Base-by-base conservation (phyloP, 2,329 filamentous ascomycete genomes). In the Aureobasidium sp. region DNA sequence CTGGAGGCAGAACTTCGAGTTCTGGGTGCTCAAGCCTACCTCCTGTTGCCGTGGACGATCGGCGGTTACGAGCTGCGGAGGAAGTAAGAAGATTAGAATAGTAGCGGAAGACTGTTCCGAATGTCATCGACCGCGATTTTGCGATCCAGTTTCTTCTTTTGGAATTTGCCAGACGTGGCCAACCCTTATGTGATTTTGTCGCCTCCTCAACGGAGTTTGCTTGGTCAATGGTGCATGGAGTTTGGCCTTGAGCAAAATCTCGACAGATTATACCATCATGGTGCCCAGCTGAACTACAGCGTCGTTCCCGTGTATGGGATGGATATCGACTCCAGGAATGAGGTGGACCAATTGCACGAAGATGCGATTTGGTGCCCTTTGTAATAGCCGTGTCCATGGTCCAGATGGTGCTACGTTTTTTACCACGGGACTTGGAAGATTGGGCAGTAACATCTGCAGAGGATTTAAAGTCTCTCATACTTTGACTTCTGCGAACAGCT, bases 1-100 rank as follows among this genome's bases (percentile, higher is more conserved):
- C 67, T 8, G 74, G 68, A 3, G 77, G 73, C 36, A 80, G 54
- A 5, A 80, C 69, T 65, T 81, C 78, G 54, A 81, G 68, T 59
- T 81, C 78, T 1, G 78, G 78, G 62, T 76, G 72, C 37, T 74
- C 72, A 4, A 80, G 66, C 21, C 69, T 72, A 1, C 77, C 78
- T 15, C 75, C 73, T 15, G 72, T 70, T 0, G 75, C 68, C 15
- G 79, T 70, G 0, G 73, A 76, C 44, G 74, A 77, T 3, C 78
- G 73, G 63, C 79, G 76, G 32, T 78, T 78, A 59, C 74, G 71
- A 3, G 75, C 76, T 71, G 76, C 62, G 70, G 75, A 32, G 66
- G 69, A 66, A 66, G 77, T 72, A 66, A 80, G 77, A 7, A 79
- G 68, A 25, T 71, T 75, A 3, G 72, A 69, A 63, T 80, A 81